These are phyloP conservation scores for Apiospora kogelbergensis DNA, from an alignment of 2,329 filamentous ascomycete genomes.

Conservation along the genomic window DNA sequence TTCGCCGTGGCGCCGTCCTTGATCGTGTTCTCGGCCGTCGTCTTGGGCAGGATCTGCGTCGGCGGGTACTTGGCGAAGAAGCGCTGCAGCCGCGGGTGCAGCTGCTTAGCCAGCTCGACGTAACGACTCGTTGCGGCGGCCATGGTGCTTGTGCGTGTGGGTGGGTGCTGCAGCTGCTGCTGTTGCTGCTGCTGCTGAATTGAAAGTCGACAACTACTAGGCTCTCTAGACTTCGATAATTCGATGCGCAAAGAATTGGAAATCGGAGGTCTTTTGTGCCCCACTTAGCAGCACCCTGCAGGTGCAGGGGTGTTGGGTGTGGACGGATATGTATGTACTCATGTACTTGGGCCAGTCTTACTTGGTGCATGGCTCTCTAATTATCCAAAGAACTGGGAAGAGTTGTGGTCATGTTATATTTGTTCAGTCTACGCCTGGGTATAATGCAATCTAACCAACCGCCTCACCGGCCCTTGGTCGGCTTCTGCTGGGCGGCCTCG, in stretches of 20 bases:
- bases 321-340: too few species aligned
- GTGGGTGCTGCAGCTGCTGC: background rate
- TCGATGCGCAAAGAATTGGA: constrained; percentile 7
- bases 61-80: constrained; percentile 94
- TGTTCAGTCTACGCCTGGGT: background rate
- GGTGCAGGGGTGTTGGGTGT: too few species aligned
- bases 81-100: constrained; percentile 75
- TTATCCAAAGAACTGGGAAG: too few species aligned
- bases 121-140: constrained; percentile 29
- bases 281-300: background rate
- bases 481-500: constrained; percentile 77
- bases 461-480: background rate
- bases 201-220: background rate
- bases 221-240: background rate
- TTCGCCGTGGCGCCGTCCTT: constrained; percentile 49
- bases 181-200: background rate
- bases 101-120: constrained; percentile 64
- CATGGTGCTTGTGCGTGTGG: background rate
- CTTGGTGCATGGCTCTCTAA: too few species aligned
- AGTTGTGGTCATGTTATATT: too few species aligned
- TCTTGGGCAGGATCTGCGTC: constrained; percentile 52
- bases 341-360: too few species aligned
- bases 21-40: constrained; percentile 32
- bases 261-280: background rate
- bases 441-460: background rate